Conservation (phyloP, 192 early-diverging fungal species). For the Backusella luteola region DNA sequence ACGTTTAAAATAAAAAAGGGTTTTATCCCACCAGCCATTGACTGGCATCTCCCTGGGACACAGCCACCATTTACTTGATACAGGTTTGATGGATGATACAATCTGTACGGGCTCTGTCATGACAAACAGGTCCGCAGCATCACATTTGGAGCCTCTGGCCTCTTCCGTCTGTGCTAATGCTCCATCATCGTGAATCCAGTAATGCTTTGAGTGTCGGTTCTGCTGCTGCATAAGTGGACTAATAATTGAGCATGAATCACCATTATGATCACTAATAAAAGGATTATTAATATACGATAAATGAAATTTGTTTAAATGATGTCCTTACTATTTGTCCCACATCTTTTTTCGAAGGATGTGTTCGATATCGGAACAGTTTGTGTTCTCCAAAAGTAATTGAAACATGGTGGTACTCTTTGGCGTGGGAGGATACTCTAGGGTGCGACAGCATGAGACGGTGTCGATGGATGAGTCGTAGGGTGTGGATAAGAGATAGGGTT, state of each 20-base stretch:
- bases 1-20: not conserved
- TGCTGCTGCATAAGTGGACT: not conserved
- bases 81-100: not conserved
- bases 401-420: slow-evolving; percentile 12
- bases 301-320: not conserved
- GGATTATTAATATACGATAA: too few species aligned
- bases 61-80: not conserved
- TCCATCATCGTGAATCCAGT: slow-evolving; percentile 13
- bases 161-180: slow-evolving; percentile 3
- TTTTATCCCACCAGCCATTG: slow-evolving; percentile 1
- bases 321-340: slow-evolving; percentile 11
- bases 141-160: not conserved
- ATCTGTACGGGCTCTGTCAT: slow-evolving; percentile 11
- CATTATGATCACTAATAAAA: slow-evolving; percentile 8
- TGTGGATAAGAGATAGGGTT: not conserved
- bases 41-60: not conserved
- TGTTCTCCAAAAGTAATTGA: not conserved
- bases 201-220: not conserved
- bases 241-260: not conserved
- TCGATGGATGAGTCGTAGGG: slow-evolving; percentile 22
- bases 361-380: not conserved
- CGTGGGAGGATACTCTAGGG: not conserved
- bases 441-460: not conserved
- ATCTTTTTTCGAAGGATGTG: slow-evolving; percentile 3
- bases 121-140: slow-evolving; percentile 12